Conservation (phyloP, 495 filamentous ascomycete genomes). For the Staphylotrichum longicolle region DNA sequence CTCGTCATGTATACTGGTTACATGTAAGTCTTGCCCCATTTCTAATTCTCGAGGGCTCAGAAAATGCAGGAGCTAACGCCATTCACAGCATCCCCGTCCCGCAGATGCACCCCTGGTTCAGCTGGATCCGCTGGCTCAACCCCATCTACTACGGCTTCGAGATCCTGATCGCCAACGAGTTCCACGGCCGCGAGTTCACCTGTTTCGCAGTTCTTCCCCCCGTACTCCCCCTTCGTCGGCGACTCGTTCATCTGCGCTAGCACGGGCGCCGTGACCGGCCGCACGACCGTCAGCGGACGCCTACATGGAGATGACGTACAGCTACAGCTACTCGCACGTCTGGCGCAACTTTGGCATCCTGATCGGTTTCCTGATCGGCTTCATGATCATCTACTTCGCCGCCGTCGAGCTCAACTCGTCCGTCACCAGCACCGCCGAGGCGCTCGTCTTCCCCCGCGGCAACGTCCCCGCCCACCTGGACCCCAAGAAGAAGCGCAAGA, state of each 20-base stretch:
- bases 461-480: constrained; percentile 25
- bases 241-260: constrained; percentile 56
- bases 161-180: constrained; percentile 68
- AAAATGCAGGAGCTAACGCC: not conserved
- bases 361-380: constrained; percentile 64
- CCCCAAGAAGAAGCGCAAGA: constrained; percentile 13
- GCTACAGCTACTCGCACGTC: constrained; percentile 60
- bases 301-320: constrained; percentile 58
- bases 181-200: constrained; percentile 52
- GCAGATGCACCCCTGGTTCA: constrained; percentile 78
- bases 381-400: constrained; percentile 64
- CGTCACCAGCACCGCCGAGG: constrained; percentile 30
- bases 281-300: constrained; percentile 54
- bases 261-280: constrained; percentile 49
- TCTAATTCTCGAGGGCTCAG: too few species aligned
- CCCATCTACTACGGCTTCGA: constrained; percentile 78
- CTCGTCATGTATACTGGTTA: constrained; percentile 82
- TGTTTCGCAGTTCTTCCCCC: constrained; percentile 45
- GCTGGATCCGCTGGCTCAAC: constrained; percentile 80
- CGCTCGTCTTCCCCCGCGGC: constrained; percentile 35
- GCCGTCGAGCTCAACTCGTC: constrained; percentile 54
- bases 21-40: constrained; percentile 31
- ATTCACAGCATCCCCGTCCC: constrained; percentile 54
- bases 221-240: constrained; percentile 32
- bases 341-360: constrained; percentile 81